Conservation (phyloP, 371 early-diverging fungal genomes). For the Smittium mucronatum region DNA sequence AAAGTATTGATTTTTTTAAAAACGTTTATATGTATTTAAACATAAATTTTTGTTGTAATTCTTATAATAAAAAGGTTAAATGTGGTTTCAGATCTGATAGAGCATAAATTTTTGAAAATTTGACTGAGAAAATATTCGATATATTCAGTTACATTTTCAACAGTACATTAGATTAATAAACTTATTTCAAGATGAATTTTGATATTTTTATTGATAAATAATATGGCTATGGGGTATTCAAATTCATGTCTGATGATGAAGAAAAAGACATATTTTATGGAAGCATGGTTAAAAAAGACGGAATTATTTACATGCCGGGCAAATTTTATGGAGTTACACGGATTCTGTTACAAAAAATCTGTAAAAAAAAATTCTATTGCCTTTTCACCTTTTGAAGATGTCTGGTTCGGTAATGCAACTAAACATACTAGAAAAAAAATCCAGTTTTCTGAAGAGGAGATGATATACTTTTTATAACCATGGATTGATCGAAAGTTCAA, state of each 20-base stretch:
- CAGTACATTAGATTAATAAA: neutral
- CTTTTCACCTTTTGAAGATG: too few species aligned
- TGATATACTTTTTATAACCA: too few species aligned
- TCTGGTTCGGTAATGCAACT: too few species aligned
- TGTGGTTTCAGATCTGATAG: neutral
- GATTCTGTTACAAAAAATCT: too few species aligned
- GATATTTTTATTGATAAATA: neutral
- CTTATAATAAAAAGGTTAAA: neutral
- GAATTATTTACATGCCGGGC: neutral
- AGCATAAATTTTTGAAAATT: neutral
- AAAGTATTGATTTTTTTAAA: neutral
- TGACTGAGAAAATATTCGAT: neutral
- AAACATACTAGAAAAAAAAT: too few species aligned
- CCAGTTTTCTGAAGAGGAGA: too few species aligned
- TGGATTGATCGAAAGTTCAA: too few species aligned
- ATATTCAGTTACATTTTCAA: neutral
- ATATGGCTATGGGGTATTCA: neutral
- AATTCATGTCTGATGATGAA: neutral
- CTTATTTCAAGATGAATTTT: slow-evolving; percentile 4
- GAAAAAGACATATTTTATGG: slow-evolving; percentile 8
- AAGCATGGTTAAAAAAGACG: neutral
- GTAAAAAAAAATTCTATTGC: too few species aligned
- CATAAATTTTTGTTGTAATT: neutral
- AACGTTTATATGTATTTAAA: slow-evolving; percentile 3
- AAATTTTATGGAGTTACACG: slow-evolving; percentile 3